Conservation (phyloP, 2,329 filamentous ascomycete genomes). For the Mycosphaerella arachidis region DNA sequence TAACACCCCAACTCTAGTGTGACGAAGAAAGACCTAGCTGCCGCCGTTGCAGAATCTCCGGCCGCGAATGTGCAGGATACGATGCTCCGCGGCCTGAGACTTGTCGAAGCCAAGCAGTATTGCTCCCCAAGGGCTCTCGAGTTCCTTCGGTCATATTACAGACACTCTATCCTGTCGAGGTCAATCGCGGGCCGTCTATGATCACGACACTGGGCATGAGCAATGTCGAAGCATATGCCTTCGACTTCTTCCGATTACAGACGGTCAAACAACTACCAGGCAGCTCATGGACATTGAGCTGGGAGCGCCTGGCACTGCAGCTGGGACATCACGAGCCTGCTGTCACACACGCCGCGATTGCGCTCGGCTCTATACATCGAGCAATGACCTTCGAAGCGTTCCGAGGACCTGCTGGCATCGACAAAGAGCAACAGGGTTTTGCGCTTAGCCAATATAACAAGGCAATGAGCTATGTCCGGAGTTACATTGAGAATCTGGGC, state of each 20-base stretch:
- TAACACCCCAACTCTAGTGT: constrained; percentile 1
- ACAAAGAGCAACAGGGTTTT: constrained; percentile 11
- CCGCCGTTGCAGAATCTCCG: constrained; percentile 10
- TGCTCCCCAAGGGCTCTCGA: constrained; percentile 8
- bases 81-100: constrained; percentile 7
- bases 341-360: constrained; percentile 16
- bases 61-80: constrained; percentile 15
- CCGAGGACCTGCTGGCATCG: constrained; percentile 4
- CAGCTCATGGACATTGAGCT: constrained; percentile 15
- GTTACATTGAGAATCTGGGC: constrained; percentile 11
- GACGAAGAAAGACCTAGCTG: constrained; percentile 15
- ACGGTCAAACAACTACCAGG: constrained; percentile 20
- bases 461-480: constrained; percentile 11
- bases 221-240: constrained; percentile 13
- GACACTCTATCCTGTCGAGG: constrained; percentile 6
- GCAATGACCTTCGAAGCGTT: constrained; percentile 3
- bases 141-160: neutral
- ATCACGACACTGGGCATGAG: constrained; percentile 5
- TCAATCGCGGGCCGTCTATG: constrained; percentile 5
- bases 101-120: constrained; percentile 3
- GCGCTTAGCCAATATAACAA: constrained; percentile 17
- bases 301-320: constrained; percentile 16
- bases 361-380: constrained; percentile 16
- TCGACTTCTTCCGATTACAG: constrained; percentile 17
- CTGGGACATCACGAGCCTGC: constrained; percentile 15